A percentile compares a stretch with the other conserved stretches of the same genome.
These are phyloP conservation scores for Verticillium isaacii DNA, from an alignment of 2,329 filamentous ascomycete species.

Conservation along the genomic window DNA sequence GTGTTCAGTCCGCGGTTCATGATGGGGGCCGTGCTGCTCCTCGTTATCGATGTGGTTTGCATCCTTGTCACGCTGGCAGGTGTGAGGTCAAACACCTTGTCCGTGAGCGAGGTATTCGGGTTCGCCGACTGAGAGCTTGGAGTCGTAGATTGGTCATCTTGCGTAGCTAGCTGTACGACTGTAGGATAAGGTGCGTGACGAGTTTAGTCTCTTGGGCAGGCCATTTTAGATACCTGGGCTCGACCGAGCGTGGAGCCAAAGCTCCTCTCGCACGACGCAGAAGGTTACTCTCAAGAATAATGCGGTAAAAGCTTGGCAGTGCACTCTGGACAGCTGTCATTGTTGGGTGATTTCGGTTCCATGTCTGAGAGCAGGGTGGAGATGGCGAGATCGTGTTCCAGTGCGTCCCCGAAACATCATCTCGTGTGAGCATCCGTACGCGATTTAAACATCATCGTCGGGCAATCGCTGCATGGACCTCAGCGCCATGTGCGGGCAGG, in stretches of 20 bases:
- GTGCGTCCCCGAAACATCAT: not conserved
- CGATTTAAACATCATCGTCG: too few species aligned
- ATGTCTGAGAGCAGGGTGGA: not conserved
- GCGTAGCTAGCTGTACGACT: not conserved
- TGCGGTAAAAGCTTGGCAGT: too few species aligned
- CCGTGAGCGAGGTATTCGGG: constrained; percentile 85
- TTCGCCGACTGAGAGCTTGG: constrained; percentile 47
- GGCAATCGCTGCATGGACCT: not conserved
- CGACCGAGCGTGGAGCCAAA: too few species aligned
- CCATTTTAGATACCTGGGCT: too few species aligned
- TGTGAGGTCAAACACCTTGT: constrained; percentile 69
- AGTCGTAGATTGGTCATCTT: not conserved
- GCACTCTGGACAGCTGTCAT: too few species aligned
- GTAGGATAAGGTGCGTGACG: not conserved
- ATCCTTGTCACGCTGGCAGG: constrained; percentile 69
- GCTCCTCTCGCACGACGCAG: too few species aligned
- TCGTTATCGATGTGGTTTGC: constrained; percentile 72
- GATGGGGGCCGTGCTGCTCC: constrained; percentile 66
- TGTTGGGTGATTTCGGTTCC: not conserved
- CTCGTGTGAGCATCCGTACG: not conserved
- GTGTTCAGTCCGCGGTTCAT: constrained; percentile 92
- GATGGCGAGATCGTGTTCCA: not conserved
- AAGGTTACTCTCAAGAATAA: too few species aligned
- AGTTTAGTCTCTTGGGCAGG: not conserved
- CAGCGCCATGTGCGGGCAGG: not conserved